Conservation (phyloP, 2,329 filamentous ascomycete genomes). For the Lojkania enalia region DNA sequence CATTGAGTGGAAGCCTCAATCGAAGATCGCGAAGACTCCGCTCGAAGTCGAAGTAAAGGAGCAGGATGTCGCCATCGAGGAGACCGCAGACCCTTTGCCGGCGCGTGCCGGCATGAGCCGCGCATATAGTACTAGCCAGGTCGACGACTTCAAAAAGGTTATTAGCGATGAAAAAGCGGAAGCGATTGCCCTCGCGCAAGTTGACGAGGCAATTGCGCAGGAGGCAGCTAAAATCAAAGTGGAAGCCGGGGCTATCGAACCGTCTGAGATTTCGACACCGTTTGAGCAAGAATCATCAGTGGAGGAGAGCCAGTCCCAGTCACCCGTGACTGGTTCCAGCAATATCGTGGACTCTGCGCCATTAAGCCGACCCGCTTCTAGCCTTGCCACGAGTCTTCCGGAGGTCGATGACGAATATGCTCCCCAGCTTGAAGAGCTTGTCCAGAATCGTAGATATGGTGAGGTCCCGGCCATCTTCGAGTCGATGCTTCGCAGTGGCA, state of each 20-base stretch:
- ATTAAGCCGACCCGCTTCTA: conserved; percentile 43
- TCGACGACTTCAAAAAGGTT: conserved; percentile 64
- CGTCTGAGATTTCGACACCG: conserved; percentile 36
- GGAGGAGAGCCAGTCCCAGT: conserved; percentile 36
- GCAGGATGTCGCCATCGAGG: conserved; percentile 33
- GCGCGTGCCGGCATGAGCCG: conserved; percentile 47
- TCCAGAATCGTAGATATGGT: conserved; percentile 71
- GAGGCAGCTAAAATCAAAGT: conserved; percentile 69
- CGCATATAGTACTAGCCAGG: conserved; percentile 57
- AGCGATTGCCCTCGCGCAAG: conserved; percentile 70
- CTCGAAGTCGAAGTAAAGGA: conserved; percentile 44
- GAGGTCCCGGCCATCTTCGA: conserved; percentile 93
- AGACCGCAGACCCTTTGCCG: conserved; percentile 32
- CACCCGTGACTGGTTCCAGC: conserved; percentile 36
- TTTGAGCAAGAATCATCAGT: conserved; percentile 38
- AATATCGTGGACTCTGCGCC: conserved; percentile 31
- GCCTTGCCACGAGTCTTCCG: conserved; percentile 61
- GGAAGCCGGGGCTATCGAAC: conserved; percentile 33
- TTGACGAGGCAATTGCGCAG: conserved; percentile 80
- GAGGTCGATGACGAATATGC: conserved; percentile 72
- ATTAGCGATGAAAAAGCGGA: conserved; percentile 53
- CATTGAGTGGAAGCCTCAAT: conserved; percentile 79
- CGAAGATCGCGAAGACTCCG: conserved; percentile 37
- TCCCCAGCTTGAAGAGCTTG: conserved; percentile 75
- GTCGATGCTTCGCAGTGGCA: conserved; percentile 79